Conservation (phyloP, 2,329 filamentous ascomycete genomes). For the Epichloe hybrida region DNA sequence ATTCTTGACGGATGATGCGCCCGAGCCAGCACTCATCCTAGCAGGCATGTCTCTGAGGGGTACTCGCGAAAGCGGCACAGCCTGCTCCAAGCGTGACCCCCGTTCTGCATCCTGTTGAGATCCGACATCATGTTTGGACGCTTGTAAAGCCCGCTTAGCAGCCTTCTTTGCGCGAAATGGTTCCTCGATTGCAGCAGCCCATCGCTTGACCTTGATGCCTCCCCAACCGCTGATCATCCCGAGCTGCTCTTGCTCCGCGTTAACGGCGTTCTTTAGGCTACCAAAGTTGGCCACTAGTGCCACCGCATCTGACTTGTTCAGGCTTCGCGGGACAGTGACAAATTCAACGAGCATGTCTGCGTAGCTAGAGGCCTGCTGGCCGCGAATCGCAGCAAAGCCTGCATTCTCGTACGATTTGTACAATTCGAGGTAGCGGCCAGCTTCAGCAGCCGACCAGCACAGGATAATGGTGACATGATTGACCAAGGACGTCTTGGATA, state of each 20-base stretch:
- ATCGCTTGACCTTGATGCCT: conserved; percentile 82
- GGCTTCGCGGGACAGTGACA: conserved; percentile 72
- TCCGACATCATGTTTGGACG: conserved; percentile 5
- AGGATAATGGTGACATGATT: conserved; percentile 87
- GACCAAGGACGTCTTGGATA: conserved; percentile 83
- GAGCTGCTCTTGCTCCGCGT: conserved; percentile 77
- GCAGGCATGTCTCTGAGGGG: conserved; percentile 27
- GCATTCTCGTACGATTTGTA: conserved; percentile 93
- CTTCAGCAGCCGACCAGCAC: conserved; percentile 90
- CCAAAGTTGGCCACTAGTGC: conserved; percentile 86
- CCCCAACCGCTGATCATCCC: conserved; percentile 83
- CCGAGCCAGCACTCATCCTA: not conserved
- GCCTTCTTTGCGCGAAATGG: conserved; percentile 68
- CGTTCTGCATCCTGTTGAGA: conserved; percentile 9
- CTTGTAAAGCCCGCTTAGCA: conserved; percentile 30
- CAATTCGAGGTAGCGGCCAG: conserved; percentile 82
- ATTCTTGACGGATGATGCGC: conserved; percentile 1
- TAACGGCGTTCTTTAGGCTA: conserved; percentile 72
- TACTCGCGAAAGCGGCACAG: conserved; percentile 25
- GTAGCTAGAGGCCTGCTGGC: conserved; percentile 72
- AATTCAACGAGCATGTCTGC: conserved; percentile 83
- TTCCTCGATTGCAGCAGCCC: conserved; percentile 70
- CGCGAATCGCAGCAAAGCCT: conserved; percentile 64
- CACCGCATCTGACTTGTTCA: conserved; percentile 92
- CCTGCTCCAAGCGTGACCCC: conserved; percentile 21